These are phyloP conservation scores for Aurifilum marmelostoma DNA, from an alignment of 2,329 filamentous ascomycete genomes.

Conservation along the genomic window DNA sequence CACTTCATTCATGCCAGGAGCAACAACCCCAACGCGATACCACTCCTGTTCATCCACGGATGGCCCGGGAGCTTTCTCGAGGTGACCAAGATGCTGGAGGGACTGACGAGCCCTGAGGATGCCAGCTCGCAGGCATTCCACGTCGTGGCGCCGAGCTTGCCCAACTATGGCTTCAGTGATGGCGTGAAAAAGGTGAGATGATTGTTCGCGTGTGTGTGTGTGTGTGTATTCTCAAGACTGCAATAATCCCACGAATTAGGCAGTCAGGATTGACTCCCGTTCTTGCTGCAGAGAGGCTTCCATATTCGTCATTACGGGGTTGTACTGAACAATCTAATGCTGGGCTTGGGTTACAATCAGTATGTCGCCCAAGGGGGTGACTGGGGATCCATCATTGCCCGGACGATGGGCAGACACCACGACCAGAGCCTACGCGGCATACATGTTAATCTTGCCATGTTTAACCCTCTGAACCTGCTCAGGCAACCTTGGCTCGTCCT, in stretches of 20 bases:
- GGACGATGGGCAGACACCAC: slow-evolving; percentile 62
- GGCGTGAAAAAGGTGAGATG: slow-evolving; percentile 10
- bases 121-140: slow-evolving; percentile 45
- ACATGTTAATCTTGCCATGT: slow-evolving; percentile 65
- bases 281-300: slow-evolving; percentile 37
- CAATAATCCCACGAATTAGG: background rate
- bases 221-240: no score
- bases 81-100: slow-evolving; percentile 39
- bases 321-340: slow-evolving; percentile 44
- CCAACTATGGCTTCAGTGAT: slow-evolving; percentile 48
- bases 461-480: slow-evolving; percentile 65
- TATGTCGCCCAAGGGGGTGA: slow-evolving; percentile 66
- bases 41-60: slow-evolving; percentile 47
- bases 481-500: slow-evolving; percentile 47
- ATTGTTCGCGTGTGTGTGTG: no score
- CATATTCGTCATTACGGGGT: slow-evolving; percentile 36
- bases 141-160: slow-evolving; percentile 48
- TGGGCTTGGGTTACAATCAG: slow-evolving; percentile 41
- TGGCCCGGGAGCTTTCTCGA: slow-evolving; percentile 49
- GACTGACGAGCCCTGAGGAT: slow-evolving; percentile 35
- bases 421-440: slow-evolving; percentile 59
- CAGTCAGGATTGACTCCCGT: slow-evolving; percentile 5
- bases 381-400: slow-evolving; percentile 70
- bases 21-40: slow-evolving; percentile 39
- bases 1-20: slow-evolving; percentile 64